Percentiles rank a stretch among this genome's conserved stretches.
Conservation (phyloP, 2,329 filamentous ascomycete species). For the Claviceps maximensis region DNA sequence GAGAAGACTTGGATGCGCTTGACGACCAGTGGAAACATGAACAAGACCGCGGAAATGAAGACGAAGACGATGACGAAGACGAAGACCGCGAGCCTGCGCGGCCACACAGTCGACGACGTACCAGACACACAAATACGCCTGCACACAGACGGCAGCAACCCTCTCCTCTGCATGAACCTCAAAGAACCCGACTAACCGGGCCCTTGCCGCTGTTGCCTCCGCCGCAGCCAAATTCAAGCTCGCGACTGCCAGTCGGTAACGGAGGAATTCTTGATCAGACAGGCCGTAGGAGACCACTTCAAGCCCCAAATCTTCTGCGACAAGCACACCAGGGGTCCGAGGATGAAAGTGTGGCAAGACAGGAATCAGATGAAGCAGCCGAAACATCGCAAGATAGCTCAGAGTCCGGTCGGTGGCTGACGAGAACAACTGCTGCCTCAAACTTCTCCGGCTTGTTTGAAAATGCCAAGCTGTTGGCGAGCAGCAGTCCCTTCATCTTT, state of each 20-base stretch:
- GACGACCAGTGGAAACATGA: constrained; percentile 2
- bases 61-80: constrained; percentile 6
- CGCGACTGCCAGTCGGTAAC: neutral
- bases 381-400: constrained; percentile 4
- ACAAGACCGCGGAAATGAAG: constrained; percentile 4
- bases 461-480: constrained; percentile 5
- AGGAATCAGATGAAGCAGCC: neutral
- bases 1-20: neutral
- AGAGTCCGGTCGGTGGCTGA: constrained; percentile 6
- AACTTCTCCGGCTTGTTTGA: constrained; percentile 5
- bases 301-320: neutral
- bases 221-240: neutral
- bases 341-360: neutral
- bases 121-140: constrained; percentile 12
- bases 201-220: neutral
- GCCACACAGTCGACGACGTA: neutral
- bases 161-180: neutral
- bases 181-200: neutral
- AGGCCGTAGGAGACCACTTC: neutral
- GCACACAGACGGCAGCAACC: constrained; percentile 1
- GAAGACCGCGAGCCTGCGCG: neutral
- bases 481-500: constrained; percentile 6
- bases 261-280: neutral
- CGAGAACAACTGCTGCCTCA: constrained; percentile 3
- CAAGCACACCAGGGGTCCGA: neutral